Conservation (phyloP, 2,329 filamentous ascomycete species). For the Basipetospora chlamydospora region DNA sequence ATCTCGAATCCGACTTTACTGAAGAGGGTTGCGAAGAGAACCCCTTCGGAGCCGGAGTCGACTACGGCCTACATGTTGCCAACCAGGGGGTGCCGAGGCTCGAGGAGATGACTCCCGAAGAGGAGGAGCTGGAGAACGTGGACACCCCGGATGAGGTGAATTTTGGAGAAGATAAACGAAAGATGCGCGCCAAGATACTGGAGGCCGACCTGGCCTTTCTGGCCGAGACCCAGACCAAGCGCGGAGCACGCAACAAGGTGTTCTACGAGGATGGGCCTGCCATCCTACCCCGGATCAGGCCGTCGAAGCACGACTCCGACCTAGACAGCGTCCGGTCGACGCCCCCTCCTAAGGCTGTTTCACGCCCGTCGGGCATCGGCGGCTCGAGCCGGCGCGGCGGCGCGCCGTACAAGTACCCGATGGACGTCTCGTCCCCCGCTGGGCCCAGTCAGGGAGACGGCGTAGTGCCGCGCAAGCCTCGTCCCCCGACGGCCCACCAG, state of each 20-base stretch:
- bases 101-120: conserved; percentile 47
- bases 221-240: conserved; percentile 44
- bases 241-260: conserved; percentile 27
- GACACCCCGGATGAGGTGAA: conserved; percentile 55
- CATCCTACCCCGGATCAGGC: conserved; percentile 47
- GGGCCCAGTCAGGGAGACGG: conserved; percentile 35
- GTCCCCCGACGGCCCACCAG: conserved; percentile 70
- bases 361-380: conserved; percentile 5
- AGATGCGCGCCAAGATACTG: conserved; percentile 59
- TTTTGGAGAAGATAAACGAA: conserved; percentile 60
- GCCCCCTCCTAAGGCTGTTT: conserved; percentile 13
- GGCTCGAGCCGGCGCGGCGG: conserved; percentile 25
- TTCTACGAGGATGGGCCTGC: conserved; percentile 38
- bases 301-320: conserved; percentile 43
- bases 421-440: conserved; percentile 46
- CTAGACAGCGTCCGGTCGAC: conserved; percentile 30
- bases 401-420: conserved; percentile 42
- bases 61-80: conserved; percentile 48
- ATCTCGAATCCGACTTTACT: conserved; percentile 89
- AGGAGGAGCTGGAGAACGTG: conserved; percentile 56
- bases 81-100: conserved; percentile 58
- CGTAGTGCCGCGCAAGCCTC: conserved; percentile 46
- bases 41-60: conserved; percentile 65
- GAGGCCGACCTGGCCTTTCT: conserved; percentile 60
- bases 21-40: conserved; percentile 79